phyloP scores from a whole-genome alignment of 73 alveolate genomes.

The Uronychia setigera region DNA sequence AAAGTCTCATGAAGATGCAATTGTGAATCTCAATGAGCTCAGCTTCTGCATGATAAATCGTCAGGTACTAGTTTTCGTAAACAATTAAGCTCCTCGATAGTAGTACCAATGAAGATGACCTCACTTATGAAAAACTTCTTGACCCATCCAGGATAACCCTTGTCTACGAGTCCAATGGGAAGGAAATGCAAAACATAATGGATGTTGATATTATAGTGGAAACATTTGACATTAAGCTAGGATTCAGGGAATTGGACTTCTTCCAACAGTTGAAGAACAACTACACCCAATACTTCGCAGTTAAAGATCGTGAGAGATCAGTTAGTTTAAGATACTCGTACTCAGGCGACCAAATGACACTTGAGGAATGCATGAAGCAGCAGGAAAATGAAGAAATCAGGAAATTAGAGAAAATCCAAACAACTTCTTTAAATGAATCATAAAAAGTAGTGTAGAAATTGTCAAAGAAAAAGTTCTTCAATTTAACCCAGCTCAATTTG shows the following conservation, averaged over 20 bases:
- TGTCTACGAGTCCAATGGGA: slow-evolving; percentile 23
- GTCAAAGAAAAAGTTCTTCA: slow-evolving; percentile 1
- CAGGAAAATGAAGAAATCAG: slow-evolving; percentile 9
- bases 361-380: not conserved
- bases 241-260: slow-evolving; percentile 58
- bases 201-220: slow-evolving; percentile 37
- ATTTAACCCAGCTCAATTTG: slow-evolving; percentile 8
- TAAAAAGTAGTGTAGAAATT: slow-evolving; percentile 15
- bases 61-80: not conserved
- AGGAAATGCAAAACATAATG: slow-evolving; percentile 18
- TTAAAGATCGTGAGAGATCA: not conserved
- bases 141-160: slow-evolving; percentile 53
- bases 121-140: slow-evolving; percentile 38
- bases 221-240: slow-evolving; percentile 56
- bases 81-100: not conserved
- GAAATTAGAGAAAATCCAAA: not conserved
- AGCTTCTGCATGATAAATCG: slow-evolving; percentile 44
- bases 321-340: not conserved
- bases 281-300: not conserved
- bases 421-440: not conserved
- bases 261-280: slow-evolving; percentile 16
- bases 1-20: slow-evolving; percentile 26
- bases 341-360: slow-evolving; percentile 5
- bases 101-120: slow-evolving; percentile 8
- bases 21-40: slow-evolving; percentile 37